Conservation (phyloP, 805 yeast genomes). For the Wickerhamomyces hampshirensis region DNA sequence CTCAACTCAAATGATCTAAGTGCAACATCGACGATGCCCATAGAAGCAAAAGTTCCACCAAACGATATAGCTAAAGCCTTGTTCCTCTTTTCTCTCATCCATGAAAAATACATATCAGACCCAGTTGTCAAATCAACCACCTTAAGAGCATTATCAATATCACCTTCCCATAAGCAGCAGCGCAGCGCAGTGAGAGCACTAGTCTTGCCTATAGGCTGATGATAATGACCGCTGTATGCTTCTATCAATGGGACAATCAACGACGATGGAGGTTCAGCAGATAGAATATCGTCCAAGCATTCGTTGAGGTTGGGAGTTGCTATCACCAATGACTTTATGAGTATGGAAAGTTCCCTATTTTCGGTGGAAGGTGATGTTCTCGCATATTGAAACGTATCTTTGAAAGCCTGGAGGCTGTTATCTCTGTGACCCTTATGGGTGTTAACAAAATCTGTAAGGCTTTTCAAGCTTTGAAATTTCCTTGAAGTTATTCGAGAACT, state of each 20-base stretch:
- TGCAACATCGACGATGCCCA: constrained; percentile 44
- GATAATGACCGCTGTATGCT: constrained; percentile 2
- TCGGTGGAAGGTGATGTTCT: constrained; percentile 2
- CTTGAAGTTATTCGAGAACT: too few relatives aligned
- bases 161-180: constrained; percentile 12
- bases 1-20: constrained; percentile 24
- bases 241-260: constrained; percentile 5
- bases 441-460: too few relatives aligned
- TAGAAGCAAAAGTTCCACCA: constrained; percentile 29
- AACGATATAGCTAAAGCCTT: constrained; percentile 30
- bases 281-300: constrained; percentile 1
- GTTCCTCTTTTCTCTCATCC: constrained; percentile 30
- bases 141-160: constrained; percentile 39
- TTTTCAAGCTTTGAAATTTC: too few relatives aligned
- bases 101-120: constrained; percentile 41
- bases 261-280: constrained; percentile 9
- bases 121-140: constrained; percentile 61
- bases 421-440: background rate
- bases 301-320: constrained; percentile 4
- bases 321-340: constrained; percentile 1
- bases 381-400: constrained; percentile 10
- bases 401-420: constrained; percentile 1
- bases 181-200: constrained; percentile 9
- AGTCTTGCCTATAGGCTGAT: constrained; percentile 2
- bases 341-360: background rate